These are phyloP conservation scores for Mollisiaceae sp. DNA, from an alignment of 2,329 filamentous ascomycete genomes.

Conservation along the genomic window DNA sequence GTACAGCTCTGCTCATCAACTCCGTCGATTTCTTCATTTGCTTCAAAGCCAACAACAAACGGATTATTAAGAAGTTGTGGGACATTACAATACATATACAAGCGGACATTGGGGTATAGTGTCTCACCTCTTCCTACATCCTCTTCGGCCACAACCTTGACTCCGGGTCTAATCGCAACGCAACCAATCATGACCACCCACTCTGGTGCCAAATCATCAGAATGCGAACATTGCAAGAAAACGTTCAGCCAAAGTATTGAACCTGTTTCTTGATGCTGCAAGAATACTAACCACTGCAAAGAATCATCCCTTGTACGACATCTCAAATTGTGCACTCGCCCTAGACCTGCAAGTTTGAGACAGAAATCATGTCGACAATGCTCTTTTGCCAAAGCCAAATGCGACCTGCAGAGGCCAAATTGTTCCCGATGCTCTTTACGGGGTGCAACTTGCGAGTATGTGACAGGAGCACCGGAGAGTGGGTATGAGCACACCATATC, in stretches of 20 bases:
- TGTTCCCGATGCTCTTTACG: conserved; percentile 38
- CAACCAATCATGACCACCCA: conserved; percentile 7
- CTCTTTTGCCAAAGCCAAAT: conserved; percentile 40
- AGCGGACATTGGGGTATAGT: not conserved
- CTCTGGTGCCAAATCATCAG: not conserved
- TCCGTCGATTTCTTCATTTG: not conserved
- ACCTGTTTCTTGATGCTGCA: not conserved
- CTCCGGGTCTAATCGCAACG: not conserved
- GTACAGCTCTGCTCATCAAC: not conserved
- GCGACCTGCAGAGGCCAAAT: conserved; percentile 35
- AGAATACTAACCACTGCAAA: conserved; percentile 5
- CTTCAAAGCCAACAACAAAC: not conserved
- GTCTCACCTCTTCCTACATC: not conserved
- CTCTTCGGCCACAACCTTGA: conserved; percentile 1
- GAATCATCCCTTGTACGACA: conserved; percentile 27
- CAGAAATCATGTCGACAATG: conserved; percentile 41
- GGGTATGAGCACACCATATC: not conserved
- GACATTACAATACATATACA: not conserved
- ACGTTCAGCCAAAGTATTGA: conserved; percentile 27
- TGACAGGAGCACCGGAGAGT: conserved; percentile 5
- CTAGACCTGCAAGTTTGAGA: conserved; percentile 16
- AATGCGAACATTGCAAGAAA: conserved; percentile 20
- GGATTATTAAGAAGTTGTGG: not conserved
- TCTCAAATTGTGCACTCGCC: conserved; percentile 22
- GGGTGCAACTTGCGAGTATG: conserved; percentile 34